Conservation (phyloP, 2,329 filamentous ascomycete species). For the Botrytis aclada region DNA sequence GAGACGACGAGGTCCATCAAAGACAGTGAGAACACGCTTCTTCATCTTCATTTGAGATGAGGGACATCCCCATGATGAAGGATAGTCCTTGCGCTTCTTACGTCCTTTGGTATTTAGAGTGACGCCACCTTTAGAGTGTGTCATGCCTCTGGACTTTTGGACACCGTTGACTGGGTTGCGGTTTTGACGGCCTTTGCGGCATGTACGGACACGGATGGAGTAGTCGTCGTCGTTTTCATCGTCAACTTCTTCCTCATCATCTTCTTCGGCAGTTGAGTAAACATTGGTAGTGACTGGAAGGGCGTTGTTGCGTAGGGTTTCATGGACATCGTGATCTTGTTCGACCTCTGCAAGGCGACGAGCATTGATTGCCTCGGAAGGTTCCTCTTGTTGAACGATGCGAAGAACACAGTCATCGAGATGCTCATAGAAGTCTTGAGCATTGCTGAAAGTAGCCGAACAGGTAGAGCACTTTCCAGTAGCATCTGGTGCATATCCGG, state of each 20-base stretch:
- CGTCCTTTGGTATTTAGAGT: conserved; percentile 61
- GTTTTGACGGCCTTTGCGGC: conserved; percentile 37
- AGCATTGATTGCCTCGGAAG: conserved; percentile 65
- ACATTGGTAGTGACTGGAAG: conserved; percentile 42
- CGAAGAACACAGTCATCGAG: conserved; percentile 73
- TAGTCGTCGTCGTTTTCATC: conserved; percentile 57
- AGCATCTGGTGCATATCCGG: conserved; percentile 70
- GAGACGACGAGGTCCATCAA: conserved; percentile 80
- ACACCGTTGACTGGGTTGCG: conserved; percentile 48
- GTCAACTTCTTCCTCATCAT: conserved; percentile 56
- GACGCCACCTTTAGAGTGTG: conserved; percentile 73
- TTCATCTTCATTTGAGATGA: conserved; percentile 96
- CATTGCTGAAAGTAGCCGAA: conserved; percentile 75
- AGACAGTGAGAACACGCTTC: conserved; percentile 92
- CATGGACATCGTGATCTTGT: conserved; percentile 59
- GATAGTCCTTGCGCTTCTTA: conserved; percentile 92
- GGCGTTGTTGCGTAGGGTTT: conserved; percentile 62
- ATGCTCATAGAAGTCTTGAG: conserved; percentile 97
- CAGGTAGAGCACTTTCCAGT: conserved; percentile 92
- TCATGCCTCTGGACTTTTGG: conserved; percentile 69
- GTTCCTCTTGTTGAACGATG: conserved; percentile 70
- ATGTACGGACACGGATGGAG: conserved; percentile 48
- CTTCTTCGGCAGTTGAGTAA: conserved; percentile 43
- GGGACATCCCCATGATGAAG: conserved; percentile 88
- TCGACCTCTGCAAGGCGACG: conserved; percentile 64